Percentiles rank a stretch among this genome's conserved stretches.
These are phyloP conservation scores for Vanrija sp. DNA, from an alignment of 1,284 basidiomycete species.

Conservation along the genomic window DNA sequence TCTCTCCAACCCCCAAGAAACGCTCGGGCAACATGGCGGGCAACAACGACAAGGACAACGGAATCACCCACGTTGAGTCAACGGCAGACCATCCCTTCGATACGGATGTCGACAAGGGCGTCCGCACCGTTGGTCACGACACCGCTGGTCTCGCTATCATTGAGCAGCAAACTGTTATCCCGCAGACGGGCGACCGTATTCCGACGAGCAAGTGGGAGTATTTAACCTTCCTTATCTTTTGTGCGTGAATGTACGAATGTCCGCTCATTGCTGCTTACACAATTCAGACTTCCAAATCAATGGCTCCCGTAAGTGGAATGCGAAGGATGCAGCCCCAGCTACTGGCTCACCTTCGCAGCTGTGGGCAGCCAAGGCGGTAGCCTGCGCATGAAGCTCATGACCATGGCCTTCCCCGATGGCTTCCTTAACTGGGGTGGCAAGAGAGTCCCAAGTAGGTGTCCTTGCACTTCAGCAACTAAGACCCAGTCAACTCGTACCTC, in stretches of 20 bases:
- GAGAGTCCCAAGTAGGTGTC: neutral
- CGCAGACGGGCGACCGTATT: slow-evolving; percentile 12
- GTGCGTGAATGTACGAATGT: neutral
- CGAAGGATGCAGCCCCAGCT: neutral
- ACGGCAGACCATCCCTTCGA: too few relatives aligned
- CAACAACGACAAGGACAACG: too few relatives aligned
- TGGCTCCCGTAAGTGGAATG: neutral
- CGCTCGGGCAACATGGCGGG: too few relatives aligned
- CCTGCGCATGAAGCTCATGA: slow-evolving; percentile 1
- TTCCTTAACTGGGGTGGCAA: neutral
- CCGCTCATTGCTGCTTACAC: too few relatives aligned
- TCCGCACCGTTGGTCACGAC: neutral
- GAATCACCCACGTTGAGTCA: too few relatives aligned
- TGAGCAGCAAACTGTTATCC: slow-evolving; percentile 10
- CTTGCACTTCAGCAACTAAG: neutral
- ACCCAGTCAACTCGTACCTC: slow-evolving; percentile 15
- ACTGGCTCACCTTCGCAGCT: neutral
- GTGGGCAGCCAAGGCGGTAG: slow-evolving; percentile 1
- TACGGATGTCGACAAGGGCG: too few relatives aligned
- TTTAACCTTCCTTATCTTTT: slow-evolving; percentile 9
- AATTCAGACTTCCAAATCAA: slow-evolving; percentile 6
- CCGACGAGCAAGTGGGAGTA: slow-evolving; percentile 14
- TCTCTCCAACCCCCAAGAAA: too few relatives aligned
- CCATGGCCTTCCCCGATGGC: neutral
- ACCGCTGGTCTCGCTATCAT: slow-evolving; percentile 12